Base-by-base conservation (phyloP, 495 filamentous ascomycete species). In the Thermochaetoides thermophila region DNA sequence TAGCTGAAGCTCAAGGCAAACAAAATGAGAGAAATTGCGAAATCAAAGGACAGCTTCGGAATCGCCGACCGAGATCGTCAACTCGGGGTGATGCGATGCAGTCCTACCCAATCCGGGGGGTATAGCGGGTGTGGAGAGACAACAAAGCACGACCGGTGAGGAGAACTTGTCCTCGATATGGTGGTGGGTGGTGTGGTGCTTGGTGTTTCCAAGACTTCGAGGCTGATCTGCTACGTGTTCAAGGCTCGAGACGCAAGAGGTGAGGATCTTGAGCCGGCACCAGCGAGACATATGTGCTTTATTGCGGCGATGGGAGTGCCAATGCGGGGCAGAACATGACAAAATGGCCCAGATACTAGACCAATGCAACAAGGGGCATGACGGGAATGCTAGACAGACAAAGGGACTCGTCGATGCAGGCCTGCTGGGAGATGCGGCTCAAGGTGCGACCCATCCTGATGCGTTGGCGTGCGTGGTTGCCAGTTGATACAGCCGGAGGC, bases 401-500 rank as follows among this genome's bases (percentile, higher is more conserved):
- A 53, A 59, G 51, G 52, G 21, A 57, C 57, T 66, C 58, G 53
- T 50, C 52, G 59, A 61, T 55, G 68, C 63, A 68, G 55, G 64
- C 57, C 42, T 39, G 52, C 43, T 42, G 50, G 48, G 56, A 63
- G 59, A 68, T 73, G 68, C 68, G 68, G 67, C 68, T 73, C 61
- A 57, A 66, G 61, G 66, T 66, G 64, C 59, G 64, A 68, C 65
- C 66, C 66, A 64, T 69, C 55, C 64, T 81, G 84, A 84, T 94
- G 84, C 74, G 84, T 66, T 94, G 84, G 84, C 84, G 78, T 76
- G 58, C 64, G 65, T 81, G 68, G 62, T 74, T 71, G 66, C 84
- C 83, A 89, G 77, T 81, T 66, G 63, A 70, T 73, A 68, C 61
- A 72, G 59, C 42, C 52, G 57, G 68, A 60, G 66, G 65, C 64